phyloP scores from a whole-genome alignment of 2,329 filamentous ascomycete species.

The Colletotrichum sp. region DNA sequence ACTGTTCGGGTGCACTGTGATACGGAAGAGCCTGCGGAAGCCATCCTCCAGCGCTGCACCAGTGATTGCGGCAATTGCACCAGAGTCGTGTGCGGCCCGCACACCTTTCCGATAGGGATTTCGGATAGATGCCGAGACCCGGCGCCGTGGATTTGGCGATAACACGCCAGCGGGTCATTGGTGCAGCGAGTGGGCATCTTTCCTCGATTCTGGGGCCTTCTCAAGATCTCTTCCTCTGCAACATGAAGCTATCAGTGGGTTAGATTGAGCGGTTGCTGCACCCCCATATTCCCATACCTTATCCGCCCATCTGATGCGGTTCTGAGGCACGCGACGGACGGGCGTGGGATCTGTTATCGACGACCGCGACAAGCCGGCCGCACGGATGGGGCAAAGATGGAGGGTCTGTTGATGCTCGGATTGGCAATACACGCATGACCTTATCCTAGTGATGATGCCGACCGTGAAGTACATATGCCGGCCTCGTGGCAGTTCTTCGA shows the following conservation, averaged over 20 bases:
- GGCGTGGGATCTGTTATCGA: background rate
- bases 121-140: conserved; percentile 12
- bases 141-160: background rate
- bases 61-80: conserved; percentile 6
- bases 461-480: conserved; percentile 1
- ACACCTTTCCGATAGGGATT: conserved; percentile 6
- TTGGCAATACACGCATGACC: background rate
- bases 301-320: background rate
- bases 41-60: background rate
- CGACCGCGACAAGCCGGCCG: conserved; percentile 9
- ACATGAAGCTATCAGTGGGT: background rate
- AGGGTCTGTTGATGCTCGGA: background rate
- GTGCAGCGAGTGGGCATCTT: background rate
- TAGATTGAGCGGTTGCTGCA: background rate
- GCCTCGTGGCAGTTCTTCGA: background rate
- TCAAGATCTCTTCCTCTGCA: background rate
- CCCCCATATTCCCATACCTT: background rate
- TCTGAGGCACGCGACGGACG: background rate
- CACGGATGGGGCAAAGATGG: conserved; percentile 5
- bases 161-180: background rate
- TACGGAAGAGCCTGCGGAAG: conserved; percentile 8
- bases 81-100: background rate
- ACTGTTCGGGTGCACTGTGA: conserved; percentile 20
- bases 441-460: background rate
- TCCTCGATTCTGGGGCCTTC: background rate